Conservation (phyloP, 176 grass and related monocot species). For the Eleusine indica region DNA sequence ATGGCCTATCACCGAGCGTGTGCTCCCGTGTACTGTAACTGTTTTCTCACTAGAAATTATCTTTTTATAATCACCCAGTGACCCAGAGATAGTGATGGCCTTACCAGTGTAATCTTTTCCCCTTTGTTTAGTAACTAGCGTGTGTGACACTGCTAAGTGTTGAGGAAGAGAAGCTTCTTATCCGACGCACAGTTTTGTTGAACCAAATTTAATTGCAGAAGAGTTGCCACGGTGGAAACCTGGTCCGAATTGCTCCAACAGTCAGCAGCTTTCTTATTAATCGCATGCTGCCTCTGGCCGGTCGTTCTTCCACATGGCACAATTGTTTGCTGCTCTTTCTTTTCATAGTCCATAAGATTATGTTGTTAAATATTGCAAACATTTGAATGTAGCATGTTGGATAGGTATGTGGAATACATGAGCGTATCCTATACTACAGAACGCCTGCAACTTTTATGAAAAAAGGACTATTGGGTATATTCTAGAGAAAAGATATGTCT, state of each 20-base stretch:
- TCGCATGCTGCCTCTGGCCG: conserved; percentile 9
- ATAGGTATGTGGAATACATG: conserved; percentile 7
- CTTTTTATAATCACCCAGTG: not conserved
- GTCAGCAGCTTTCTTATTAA: conserved; percentile 29
- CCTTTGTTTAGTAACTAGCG: conserved; percentile 40
- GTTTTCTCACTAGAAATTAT: conserved; percentile 22
- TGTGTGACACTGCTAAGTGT: conserved; percentile 40
- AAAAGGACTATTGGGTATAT: not conserved
- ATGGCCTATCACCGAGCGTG: not conserved
- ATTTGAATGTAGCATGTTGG: conserved; percentile 19
- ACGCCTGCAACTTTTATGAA: not conserved
- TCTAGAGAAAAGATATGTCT: not conserved
- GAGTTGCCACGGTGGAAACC: conserved; percentile 54
- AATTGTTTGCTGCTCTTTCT: conserved; percentile 9
- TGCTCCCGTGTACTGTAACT: not conserved
- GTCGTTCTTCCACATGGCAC: conserved; percentile 28
- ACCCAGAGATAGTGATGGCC: conserved; percentile 37
- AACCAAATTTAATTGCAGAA: conserved; percentile 38
- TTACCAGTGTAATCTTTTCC: conserved; percentile 21
- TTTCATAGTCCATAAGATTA: conserved; percentile 40
- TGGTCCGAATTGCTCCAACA: conserved; percentile 45
- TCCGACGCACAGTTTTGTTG: conserved; percentile 30
- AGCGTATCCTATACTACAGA: not conserved
- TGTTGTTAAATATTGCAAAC: conserved; percentile 28
- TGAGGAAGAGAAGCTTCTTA: conserved; percentile 39